Percentiles rank a stretch among this genome's conserved stretches.
phyloP scores from a whole-genome alignment of 208 protist genomes.

The Leishmania aethiopica region DNA sequence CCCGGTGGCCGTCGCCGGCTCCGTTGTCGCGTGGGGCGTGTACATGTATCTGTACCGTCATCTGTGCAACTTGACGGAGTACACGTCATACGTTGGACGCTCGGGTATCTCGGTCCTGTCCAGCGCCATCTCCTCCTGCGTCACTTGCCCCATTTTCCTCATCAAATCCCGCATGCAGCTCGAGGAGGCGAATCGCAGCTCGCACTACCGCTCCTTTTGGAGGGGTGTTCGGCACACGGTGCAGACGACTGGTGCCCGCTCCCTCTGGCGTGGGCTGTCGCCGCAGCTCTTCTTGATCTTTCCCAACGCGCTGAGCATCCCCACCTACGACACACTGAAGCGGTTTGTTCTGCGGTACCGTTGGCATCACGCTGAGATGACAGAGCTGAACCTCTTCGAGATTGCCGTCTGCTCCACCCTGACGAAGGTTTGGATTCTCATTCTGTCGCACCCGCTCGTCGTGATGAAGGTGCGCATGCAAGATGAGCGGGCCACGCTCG shows the following conservation, averaged over 20 bases:
- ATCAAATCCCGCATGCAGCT: conserved; percentile 87
- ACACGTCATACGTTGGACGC: conserved; percentile 50
- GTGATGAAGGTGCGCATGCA: conserved; percentile 83
- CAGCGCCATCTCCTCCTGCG: conserved; percentile 46
- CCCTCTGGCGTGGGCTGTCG: conserved; percentile 78
- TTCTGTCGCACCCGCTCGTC: conserved; percentile 79
- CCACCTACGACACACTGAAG: conserved; percentile 87
- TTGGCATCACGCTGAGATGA: conserved; percentile 23
- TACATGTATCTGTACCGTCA: conserved; percentile 76
- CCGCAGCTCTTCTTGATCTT: conserved; percentile 80
- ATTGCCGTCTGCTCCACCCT: conserved; percentile 72
- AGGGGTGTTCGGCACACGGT: conserved; percentile 55
- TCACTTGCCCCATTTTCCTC: conserved; percentile 66
- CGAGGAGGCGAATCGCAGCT: conserved; percentile 50
- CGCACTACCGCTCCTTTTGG: conserved; percentile 72
- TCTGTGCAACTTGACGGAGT: conserved; percentile 57
- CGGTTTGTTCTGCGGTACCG: conserved; percentile 42
- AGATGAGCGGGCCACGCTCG: conserved; percentile 64
- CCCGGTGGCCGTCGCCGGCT: conserved; percentile 44
- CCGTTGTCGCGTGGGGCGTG: conserved; percentile 57
- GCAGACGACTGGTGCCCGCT: conserved; percentile 59
- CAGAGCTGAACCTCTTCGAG: conserved; percentile 63
- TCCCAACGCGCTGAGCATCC: conserved; percentile 74
- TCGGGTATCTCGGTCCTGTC: conserved; percentile 45
- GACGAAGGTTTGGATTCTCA: conserved; percentile 66